Evolutionary conservation across 2,329 filamentous ascomycete genomes (phyloP), one percentile per base, ranked within the genome.

Genomic region (Aspergillus sp.): DNA sequence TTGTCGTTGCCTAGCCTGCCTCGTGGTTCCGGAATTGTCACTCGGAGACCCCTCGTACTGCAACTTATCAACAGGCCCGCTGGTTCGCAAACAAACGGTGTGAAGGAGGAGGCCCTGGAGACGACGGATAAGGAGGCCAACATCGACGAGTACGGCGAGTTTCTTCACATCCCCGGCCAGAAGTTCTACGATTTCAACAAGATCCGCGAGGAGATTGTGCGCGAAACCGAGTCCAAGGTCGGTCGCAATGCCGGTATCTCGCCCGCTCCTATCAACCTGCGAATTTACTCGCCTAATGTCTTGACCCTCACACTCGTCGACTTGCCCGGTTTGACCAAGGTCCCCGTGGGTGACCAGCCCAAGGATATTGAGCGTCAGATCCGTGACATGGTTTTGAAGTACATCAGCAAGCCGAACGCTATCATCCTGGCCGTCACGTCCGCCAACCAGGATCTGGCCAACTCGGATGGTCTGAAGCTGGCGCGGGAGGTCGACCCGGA

Each of bases 111-210:
- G 50, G 81, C 83, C 63, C 74, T 92, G 68, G 79, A 86, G 61
- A 88, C 86, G 58, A 87, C 84, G 67, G 95, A 98, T 78, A 90
- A 90, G 77, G 90, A 92, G 68, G 91, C 93, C 72, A 99, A 99
- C 78, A 78, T 86, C 19, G 92, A 98, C 74, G 95, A 99, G 79
- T 99, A 96, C 91, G 95, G 94, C 82, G 95, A 99, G 83, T 99
- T 99, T 80, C 84, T 99, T 65, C 95, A 99, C 78, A 91, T 99
- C 66, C 94, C 95, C 19, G 95, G 93, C 70, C 91, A 98, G 80
- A 98, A 98, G 80, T 98, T 96, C 82, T 88, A 88, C 80, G 95
- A 99, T 81, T 99, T 99, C 82, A 91, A 92, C 83, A 96, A 97
- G 84, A 96, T 99, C 72, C 88, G 95, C 71, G 95, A 98, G 60